Percentiles rank a stretch among this genome's conserved stretches.
Evolutionary conservation across 495 filamentous ascomycete genomes (phyloP).

Genomic region (Aeminium ludgeri): DNA sequence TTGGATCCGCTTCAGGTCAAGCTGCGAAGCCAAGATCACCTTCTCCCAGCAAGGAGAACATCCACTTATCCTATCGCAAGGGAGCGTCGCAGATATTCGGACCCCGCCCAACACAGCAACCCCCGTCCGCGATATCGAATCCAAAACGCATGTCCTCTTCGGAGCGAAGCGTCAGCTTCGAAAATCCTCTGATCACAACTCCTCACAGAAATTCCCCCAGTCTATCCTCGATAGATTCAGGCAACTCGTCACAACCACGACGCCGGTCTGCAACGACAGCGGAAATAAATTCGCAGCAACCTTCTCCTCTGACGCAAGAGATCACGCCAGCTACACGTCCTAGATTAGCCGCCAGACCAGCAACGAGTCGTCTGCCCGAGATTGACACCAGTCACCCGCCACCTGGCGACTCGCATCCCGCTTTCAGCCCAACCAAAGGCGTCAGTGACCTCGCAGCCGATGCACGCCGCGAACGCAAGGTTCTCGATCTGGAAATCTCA

Average conservation of each 20-base stretch:
- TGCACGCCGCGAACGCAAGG: constrained; percentile 82
- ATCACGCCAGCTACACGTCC: constrained; percentile 6
- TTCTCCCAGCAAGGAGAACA: constrained; percentile 24
- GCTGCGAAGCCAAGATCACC: constrained; percentile 14
- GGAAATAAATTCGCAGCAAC: background rate
- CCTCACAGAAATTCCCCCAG: constrained; percentile 11
- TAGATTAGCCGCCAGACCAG: background rate
- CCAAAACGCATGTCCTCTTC: background rate
- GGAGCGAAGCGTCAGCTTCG: background rate
- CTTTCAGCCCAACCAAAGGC: constrained; percentile 34
- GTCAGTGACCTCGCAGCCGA: constrained; percentile 51
- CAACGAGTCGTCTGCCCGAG: no score
- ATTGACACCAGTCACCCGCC: constrained; percentile 3
- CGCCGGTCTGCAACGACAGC: constrained; percentile 11
- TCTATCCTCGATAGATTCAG: constrained; percentile 13
- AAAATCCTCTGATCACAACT: no score
- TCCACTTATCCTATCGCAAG: constrained; percentile 28
- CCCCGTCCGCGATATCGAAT: constrained; percentile 7
- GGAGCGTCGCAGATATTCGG: constrained; percentile 26
- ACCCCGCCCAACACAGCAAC: constrained; percentile 6
- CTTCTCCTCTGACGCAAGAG: constrained; percentile 8
- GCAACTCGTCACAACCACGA: constrained; percentile 5
- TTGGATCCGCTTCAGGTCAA: constrained; percentile 4
- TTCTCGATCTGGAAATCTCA: constrained; percentile 93
- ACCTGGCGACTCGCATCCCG: background rate